A percentile compares a stretch with the other conserved stretches of the same genome.
phyloP scores from a whole-genome alignment of 2,329 filamentous ascomycete genomes.

The Fusarium anguioides region DNA sequence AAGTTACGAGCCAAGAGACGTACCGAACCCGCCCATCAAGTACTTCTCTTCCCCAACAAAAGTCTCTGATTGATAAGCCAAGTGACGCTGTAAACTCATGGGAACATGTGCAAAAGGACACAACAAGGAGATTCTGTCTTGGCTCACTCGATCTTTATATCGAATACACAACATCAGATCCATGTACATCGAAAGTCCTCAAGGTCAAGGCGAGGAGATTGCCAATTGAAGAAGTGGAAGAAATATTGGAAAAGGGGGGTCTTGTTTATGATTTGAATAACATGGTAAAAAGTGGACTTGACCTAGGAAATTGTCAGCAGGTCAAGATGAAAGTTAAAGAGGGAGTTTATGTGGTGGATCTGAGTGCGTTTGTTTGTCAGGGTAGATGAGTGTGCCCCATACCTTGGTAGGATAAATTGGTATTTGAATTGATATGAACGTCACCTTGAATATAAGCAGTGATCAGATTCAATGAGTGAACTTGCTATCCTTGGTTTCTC shows the following conservation, averaged over 20 bases:
- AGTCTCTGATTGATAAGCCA: not conserved
- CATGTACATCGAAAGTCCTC: not conserved
- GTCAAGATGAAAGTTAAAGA: slow-evolving; percentile 1
- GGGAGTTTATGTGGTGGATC: slow-evolving; percentile 3
- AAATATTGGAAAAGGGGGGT: not conserved
- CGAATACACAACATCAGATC: slow-evolving; percentile 19
- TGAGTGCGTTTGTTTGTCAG: not conserved
- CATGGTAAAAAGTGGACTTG: not conserved
- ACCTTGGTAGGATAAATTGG: no score
- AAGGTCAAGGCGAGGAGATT: slow-evolving; percentile 18
- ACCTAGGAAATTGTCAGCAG: not conserved
- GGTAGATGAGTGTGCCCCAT: not conserved
- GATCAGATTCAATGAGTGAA: no score
- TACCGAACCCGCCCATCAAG: not conserved
- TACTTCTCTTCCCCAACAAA: not conserved
- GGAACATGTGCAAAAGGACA: slow-evolving; percentile 9
- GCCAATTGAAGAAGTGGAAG: not conserved
- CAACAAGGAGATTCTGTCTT: not conserved
- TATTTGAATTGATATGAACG: no score
- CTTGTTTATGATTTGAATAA: slow-evolving; percentile 4
- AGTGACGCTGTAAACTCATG: not conserved
- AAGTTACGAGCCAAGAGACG: not conserved
- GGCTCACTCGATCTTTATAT: slow-evolving; percentile 18
- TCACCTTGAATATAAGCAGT: no score
- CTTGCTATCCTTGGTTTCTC: no score